Conservation (phyloP, 805 yeast species). For the Pichia kluyveri region DNA sequence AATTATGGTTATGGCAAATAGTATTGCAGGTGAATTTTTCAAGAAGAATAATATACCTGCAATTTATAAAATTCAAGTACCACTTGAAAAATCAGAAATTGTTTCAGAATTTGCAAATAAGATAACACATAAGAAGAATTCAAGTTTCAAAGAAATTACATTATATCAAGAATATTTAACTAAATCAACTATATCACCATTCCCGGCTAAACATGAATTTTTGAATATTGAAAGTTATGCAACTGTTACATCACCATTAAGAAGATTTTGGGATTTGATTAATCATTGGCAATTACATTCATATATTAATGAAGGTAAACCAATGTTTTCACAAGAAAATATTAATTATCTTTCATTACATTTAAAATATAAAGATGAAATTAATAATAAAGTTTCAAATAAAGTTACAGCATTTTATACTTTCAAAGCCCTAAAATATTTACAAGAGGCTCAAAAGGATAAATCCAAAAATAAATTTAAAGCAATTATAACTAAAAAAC, state of each 20-base stretch:
- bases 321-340: slow-evolving; percentile 26
- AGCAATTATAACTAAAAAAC: slow-evolving; percentile 34
- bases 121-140: slow-evolving; percentile 14
- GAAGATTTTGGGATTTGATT: slow-evolving; percentile 73
- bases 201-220: slow-evolving; percentile 45
- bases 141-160: slow-evolving; percentile 33
- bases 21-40: slow-evolving; percentile 45
- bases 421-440: slow-evolving; percentile 21
- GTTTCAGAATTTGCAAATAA: slow-evolving; percentile 16
- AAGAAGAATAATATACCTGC: slow-evolving; percentile 38
- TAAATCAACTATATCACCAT: slow-evolving; percentile 41
- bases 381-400: slow-evolving; percentile 22
- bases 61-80: slow-evolving; percentile 32
- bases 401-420: slow-evolving; percentile 22
- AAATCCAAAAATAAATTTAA: slow-evolving; percentile 28
- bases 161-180: slow-evolving; percentile 38
- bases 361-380: slow-evolving; percentile 35
- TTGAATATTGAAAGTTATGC: slow-evolving; percentile 57
- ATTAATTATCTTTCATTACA: slow-evolving; percentile 32
- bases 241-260: slow-evolving; percentile 81
- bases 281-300: slow-evolving; percentile 71
- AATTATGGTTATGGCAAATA: slow-evolving; percentile 73
- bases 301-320: slow-evolving; percentile 22
- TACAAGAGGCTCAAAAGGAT: slow-evolving; percentile 15
- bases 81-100: slow-evolving; percentile 16